Base-by-base conservation (phyloP, 352 stramenopile species). In the Plasmopara halstedii region DNA sequence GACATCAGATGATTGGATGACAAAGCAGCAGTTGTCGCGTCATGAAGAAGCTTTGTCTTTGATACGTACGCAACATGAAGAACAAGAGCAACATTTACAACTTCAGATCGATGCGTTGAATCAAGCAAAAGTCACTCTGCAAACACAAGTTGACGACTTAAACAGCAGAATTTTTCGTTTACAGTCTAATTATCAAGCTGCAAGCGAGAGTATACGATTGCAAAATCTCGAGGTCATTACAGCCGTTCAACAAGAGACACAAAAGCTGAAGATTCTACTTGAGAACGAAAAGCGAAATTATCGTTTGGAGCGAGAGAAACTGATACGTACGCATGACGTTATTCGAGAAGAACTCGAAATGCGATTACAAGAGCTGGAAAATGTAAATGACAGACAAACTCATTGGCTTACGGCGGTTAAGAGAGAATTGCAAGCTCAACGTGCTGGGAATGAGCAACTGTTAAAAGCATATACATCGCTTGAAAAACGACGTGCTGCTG, bases 381-480 rank as follows among this genome's bases (percentile, higher is more conserved):
- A 46, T 15, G 35, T 59, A 14, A 65, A 67, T 23, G 67, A 80
- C 7, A 62, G 62, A 36, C 73, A 85, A 44, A 56, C 53, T 1
- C 79, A 90, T 43, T 88, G 76, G 75, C 53, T 90, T 19, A 90
- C 78, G 5, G 67, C 76, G 0, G 64, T 71, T 3, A 83, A 71
- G 40, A 62, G 79, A 9, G 79, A 88, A 34, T 64, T 88, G 9
- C 57, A 70, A 10, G 70, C 73, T 0, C 75, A 87, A 38, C 74
- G 78, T 2, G 51, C 83, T n/a, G 64, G 73, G 17, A 90, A 88
- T 29, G 70, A 85, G 19, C 70, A 86, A 44, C 53, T 90, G 2
- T 23, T 88, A 21, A 70, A 73, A 26, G 62, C 70, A 0, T 85
- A 81, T 21, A 54, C 70, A 19, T 79, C 73, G 1, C 62, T 90